phyloP scores from a whole-genome alignment of 306 rosid genomes.

The Rosa lucieae region DNA sequence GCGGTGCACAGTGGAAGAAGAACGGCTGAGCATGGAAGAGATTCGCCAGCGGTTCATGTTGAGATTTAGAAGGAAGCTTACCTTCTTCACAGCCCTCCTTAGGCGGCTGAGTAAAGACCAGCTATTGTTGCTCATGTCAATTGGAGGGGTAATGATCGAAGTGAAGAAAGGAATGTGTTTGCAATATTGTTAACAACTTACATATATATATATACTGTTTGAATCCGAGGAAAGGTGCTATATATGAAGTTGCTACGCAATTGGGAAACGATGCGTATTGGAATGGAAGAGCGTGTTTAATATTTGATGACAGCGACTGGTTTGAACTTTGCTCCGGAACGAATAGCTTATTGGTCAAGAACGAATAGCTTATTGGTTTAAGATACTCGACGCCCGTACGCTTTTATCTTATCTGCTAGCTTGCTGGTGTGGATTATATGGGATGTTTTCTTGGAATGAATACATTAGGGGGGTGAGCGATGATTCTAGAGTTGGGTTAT shows the following conservation, averaged over 20 bases:
- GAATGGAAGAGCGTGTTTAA: conserved; percentile 22
- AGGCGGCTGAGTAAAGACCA: conserved; percentile 45
- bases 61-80: conserved; percentile 51
- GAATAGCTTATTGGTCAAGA: not conserved
- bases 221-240: not conserved
- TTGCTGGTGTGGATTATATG: too few species aligned
- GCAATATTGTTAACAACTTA: not conserved
- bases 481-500: not conserved
- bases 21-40: conserved; percentile 40
- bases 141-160: not conserved
- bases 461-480: not conserved
- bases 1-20: conserved; percentile 26
- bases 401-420: not conserved
- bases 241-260: conserved; percentile 4
- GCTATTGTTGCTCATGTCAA: conserved; percentile 26
- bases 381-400: not conserved
- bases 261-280: conserved; percentile 26
- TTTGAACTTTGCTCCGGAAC: not conserved
- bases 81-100: conserved; percentile 54
- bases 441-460: too few species aligned
- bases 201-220: not conserved
- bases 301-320: not conserved
- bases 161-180: not conserved
- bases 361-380: not conserved
- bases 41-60: conserved; percentile 48